Evolutionary conservation across 2,329 filamentous ascomycete species (phyloP).

Genomic region (Seiridium unicorne): DNA sequence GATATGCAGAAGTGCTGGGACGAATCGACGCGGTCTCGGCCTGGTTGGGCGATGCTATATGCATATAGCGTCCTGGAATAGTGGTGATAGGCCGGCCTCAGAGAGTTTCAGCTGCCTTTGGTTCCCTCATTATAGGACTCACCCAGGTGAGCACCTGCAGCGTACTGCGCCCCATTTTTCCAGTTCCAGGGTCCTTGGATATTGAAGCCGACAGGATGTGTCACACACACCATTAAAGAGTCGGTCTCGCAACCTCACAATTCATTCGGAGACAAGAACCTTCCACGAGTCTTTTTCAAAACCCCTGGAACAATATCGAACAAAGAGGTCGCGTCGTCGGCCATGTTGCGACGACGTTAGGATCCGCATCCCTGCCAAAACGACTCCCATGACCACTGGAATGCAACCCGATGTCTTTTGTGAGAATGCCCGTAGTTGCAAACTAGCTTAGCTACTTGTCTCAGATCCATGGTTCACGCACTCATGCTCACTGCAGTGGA

Average conservation of each 20-base stretch:
- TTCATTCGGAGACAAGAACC: too few relatives aligned
- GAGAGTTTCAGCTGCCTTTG: not conserved
- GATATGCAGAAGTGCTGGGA: not conserved
- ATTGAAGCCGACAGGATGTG: not conserved
- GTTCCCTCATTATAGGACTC: not conserved
- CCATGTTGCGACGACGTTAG: too few relatives aligned
- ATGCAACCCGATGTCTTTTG: too few relatives aligned
- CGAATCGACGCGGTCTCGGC: not conserved
- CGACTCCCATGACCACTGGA: too few relatives aligned
- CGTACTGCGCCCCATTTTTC: not conserved
- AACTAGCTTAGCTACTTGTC: too few relatives aligned
- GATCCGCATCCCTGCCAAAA: too few relatives aligned
- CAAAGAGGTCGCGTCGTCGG: too few relatives aligned
- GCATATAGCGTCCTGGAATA: not conserved
- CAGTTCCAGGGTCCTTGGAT: not conserved
- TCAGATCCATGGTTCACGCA: too few relatives aligned
- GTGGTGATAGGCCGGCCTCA: not conserved
- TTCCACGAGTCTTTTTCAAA: too few relatives aligned
- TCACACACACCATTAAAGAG: not conserved
- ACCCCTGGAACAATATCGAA: too few relatives aligned
- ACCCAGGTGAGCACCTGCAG: not conserved
- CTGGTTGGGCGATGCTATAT: not conserved
- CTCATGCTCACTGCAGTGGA: too few relatives aligned
- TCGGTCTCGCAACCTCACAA: not conserved
- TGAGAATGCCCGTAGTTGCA: too few relatives aligned